phyloP scores from a whole-genome alignment of 306 rosid genomes.

The Chamaecrista fasciculata region DNA sequence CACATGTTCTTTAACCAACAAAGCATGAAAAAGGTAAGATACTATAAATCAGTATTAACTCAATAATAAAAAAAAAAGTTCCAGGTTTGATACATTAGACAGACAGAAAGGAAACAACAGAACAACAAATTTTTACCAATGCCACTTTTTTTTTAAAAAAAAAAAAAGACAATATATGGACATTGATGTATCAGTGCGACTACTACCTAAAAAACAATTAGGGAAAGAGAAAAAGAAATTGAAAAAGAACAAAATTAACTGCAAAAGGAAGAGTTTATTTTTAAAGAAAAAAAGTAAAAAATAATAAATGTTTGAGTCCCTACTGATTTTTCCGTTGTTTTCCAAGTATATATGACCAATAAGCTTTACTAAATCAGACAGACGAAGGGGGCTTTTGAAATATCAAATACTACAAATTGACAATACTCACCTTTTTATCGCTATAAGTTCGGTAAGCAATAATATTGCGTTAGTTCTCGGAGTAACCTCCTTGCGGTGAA shows the following conservation, averaged over 20 bases:
- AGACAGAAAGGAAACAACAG: background rate
- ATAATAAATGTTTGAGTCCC: background rate
- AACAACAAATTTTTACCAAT: background rate
- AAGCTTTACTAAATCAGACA: background rate
- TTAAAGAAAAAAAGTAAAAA: too few species aligned
- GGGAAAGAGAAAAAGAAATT: background rate
- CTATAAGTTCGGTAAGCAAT: constrained; percentile 56
- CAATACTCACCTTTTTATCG: constrained; percentile 51
- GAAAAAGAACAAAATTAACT: background rate
- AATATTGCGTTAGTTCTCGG: constrained; percentile 49
- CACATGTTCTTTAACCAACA: background rate
- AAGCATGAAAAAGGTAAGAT: background rate
- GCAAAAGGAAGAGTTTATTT: background rate
- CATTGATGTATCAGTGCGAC: background rate
- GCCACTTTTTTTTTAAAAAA: background rate
- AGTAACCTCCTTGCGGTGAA: constrained; percentile 49
- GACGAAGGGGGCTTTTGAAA: background rate
- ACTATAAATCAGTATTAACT: background rate
- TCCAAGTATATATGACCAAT: background rate
- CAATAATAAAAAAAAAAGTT: background rate
- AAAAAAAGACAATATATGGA: background rate
- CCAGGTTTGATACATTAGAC: background rate
- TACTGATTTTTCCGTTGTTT: background rate
- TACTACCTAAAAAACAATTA: background rate
- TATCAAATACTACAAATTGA: background rate